phyloP scores from a whole-genome alignment of 345 rosid species.

The Cardamine occulta region DNA sequence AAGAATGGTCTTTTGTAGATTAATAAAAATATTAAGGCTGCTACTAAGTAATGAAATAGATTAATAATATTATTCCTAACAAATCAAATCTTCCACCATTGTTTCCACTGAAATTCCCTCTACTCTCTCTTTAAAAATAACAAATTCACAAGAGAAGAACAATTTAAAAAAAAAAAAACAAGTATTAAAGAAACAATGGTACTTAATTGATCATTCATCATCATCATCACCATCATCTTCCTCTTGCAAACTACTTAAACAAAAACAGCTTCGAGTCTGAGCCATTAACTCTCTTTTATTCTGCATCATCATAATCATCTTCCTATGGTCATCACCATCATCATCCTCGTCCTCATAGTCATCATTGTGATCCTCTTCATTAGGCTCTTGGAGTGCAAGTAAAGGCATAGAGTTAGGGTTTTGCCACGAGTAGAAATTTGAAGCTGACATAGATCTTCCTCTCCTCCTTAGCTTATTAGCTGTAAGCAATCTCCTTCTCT shows the following conservation, averaged over 20 bases:
- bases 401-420: conserved; percentile 81
- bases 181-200: conserved; percentile 10
- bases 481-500: conserved; percentile 65
- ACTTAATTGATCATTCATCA: conserved; percentile 23
- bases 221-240: conserved; percentile 30
- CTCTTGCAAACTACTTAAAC: conserved; percentile 45
- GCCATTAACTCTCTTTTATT: conserved; percentile 35
- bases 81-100: conserved; percentile 41
- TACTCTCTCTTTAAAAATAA: neutral
- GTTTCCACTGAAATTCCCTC: conserved; percentile 29
- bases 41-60: conserved; percentile 18
- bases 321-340: conserved; percentile 20
- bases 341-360: neutral
- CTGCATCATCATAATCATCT: conserved; percentile 26
- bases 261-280: conserved; percentile 46
- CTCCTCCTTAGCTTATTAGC: conserved; percentile 57
- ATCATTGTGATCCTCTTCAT: conserved; percentile 14
- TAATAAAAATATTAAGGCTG: conserved; percentile 20
- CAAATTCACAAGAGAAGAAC: conserved; percentile 32
- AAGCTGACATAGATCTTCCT: conserved; percentile 38
- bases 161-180: neutral
- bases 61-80: conserved; percentile 29
- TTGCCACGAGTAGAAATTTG: conserved; percentile 56
- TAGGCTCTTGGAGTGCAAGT: conserved; percentile 53
- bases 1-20: conserved; percentile 8